Base-by-base conservation (phyloP, 441 rosid genomes). In the Mallotus japonicus region DNA sequence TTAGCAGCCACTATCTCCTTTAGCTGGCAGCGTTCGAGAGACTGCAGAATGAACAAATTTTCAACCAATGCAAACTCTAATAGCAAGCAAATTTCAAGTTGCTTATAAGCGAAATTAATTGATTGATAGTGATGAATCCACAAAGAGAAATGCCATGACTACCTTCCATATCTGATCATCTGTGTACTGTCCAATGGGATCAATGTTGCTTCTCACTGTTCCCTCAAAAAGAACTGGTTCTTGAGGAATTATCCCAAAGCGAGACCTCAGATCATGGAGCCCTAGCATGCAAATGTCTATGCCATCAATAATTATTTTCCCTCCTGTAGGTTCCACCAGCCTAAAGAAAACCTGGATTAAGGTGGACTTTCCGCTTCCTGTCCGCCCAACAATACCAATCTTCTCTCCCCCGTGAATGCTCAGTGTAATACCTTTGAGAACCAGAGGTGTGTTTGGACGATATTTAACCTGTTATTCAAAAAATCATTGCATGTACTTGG, bases 221-320 rank as follows among this genome's bases (percentile, higher is more conserved):
- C 99, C 97, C 85, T 94, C 99, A 44, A 94, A 94, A 54, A 94
- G 93, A 72, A 94, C 97, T 61, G 97, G 99, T 47, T 94, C 99
- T 81, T 94, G 99, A 69, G 97, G 97, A 75, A 94, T 92, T 85
- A 92, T 94, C 50, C 99, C 95, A 34, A 94, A 94, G 70, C 97
- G 86, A 64, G 99, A 90, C 78, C 99, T 83, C 9, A 94, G 92
- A 82, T 92, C 91, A 55, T 94, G 99, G 63, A 94, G 93, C 62
- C 99, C 99, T 3, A 94, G 77, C 76, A 61, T 59, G 75, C 88
- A 80, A 73, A 92, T 90, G 80, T 94, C 90, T 8, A 92, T 84
- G 9, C 92, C 97, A 65, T 94, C 97, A 15, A 94, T 85, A 40
- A 88, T 79, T 73, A 94, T 90, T 79, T 77, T 87, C 56, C 99